Percentiles rank a stretch among this genome's conserved stretches.
Evolutionary conservation across 1,139 yeast genomes (phyloP).

Genomic region (Geotrichum reessii): DNA sequence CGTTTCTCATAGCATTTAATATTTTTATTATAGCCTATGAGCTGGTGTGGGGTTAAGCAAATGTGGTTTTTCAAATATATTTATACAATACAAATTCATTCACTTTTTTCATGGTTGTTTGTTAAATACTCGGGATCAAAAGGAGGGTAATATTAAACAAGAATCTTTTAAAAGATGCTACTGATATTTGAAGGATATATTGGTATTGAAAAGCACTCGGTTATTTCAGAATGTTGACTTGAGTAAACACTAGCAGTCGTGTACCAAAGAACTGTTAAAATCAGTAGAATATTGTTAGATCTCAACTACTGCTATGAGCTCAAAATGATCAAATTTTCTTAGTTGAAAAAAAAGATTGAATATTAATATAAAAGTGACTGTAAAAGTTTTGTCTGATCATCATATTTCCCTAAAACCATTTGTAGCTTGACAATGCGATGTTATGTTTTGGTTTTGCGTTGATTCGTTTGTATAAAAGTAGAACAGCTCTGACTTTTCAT

Average conservation of each 20-base stretch:
- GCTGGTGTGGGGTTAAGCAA: conserved; percentile 55
- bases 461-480: too few relatives aligned
- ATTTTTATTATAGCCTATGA: conserved; percentile 65
- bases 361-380: too few relatives aligned
- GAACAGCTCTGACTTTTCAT: too few relatives aligned
- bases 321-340: not conserved
- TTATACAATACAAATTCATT: not conserved
- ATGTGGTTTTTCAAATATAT: not conserved
- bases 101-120: not conserved
- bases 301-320: not conserved
- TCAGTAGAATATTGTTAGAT: not conserved
- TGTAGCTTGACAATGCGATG: too few relatives aligned
- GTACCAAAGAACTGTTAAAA: not conserved
- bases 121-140: not conserved
- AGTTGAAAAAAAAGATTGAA: not conserved
- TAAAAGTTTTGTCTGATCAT: too few relatives aligned
- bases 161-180: not conserved
- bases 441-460: too few relatives aligned
- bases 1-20: conserved; percentile 67
- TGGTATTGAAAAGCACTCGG: not conserved
- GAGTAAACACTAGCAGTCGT: not conserved
- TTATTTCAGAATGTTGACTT: not conserved
- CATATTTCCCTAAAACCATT: too few relatives aligned
- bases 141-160: not conserved
- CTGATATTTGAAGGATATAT: not conserved